Percentiles rank a stretch among this genome's conserved stretches.
Evolutionary conservation across 179 eudicot genomes (phyloP).

Genomic region (Gypsophila paniculata): DNA sequence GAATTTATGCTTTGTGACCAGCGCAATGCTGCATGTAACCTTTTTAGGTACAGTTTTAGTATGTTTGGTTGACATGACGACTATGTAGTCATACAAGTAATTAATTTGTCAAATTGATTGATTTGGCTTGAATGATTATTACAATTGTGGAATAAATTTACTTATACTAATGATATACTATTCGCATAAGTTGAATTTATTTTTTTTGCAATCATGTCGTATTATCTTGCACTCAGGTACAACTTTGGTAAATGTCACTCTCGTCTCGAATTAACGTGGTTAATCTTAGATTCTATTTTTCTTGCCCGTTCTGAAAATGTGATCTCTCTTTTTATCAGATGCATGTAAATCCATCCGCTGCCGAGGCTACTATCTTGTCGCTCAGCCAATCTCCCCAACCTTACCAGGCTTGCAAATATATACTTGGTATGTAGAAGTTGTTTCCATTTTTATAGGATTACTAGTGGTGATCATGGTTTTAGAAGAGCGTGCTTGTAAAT

Average conservation of each 20-base stretch:
- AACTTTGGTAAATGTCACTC: background rate
- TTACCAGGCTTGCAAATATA: slow-evolving; percentile 83
- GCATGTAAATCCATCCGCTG: slow-evolving; percentile 79
- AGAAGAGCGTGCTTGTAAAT: slow-evolving; percentile 5
- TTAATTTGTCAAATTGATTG: background rate
- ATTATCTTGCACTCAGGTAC: background rate
- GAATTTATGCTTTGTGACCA: background rate
- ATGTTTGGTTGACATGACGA: background rate
- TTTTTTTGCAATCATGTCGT: background rate
- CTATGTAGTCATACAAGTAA: background rate
- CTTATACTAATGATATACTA: background rate
- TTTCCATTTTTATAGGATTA: background rate
- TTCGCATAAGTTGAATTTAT: background rate
- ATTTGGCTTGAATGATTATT: background rate
- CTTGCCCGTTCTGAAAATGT: slow-evolving; percentile 1
- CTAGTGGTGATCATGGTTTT: background rate
- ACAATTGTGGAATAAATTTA: background rate
- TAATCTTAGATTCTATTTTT: background rate
- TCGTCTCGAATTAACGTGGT: background rate
- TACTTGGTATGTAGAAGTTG: slow-evolving; percentile 62
- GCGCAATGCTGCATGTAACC: background rate
- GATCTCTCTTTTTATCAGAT: slow-evolving; percentile 44
- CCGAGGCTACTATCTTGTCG: slow-evolving; percentile 84
- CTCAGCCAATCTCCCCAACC: slow-evolving; percentile 79
- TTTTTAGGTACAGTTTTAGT: background rate